phyloP scores from a whole-genome alignment of 768 basidiomycete species.

The Suillus brevipes region DNA sequence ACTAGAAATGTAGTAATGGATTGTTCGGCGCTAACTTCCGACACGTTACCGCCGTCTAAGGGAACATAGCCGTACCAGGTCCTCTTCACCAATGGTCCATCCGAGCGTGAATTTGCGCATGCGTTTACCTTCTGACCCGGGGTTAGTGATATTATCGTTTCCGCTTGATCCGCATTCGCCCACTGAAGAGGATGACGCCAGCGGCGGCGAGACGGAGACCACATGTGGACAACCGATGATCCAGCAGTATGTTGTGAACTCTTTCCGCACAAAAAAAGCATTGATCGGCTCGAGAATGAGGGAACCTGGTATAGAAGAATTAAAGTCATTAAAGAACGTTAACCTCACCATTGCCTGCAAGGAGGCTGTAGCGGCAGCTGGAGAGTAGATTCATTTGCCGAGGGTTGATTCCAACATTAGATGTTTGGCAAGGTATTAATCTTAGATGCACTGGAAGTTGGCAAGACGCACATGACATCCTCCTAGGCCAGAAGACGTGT shows the following conservation, averaged over 20 bases:
- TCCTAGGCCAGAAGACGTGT: slow-evolving; percentile 1
- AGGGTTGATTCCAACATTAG: slow-evolving; percentile 1
- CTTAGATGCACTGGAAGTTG: slow-evolving; percentile 4
- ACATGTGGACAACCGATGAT: background rate
- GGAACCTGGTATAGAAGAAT: background rate
- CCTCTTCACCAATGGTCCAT: background rate
- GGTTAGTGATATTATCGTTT: background rate
- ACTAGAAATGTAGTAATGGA: background rate
- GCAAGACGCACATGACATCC: background rate
- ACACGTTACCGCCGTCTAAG: background rate
- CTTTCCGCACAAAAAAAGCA: background rate
- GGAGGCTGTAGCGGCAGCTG: slow-evolving; percentile 6
- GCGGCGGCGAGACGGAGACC: background rate
- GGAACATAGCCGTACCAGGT: background rate
- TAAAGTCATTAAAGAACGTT: slow-evolving; percentile 2
- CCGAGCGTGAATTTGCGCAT: background rate
- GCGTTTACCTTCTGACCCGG: background rate
- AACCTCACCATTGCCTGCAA: slow-evolving; percentile 9
- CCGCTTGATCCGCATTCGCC: slow-evolving; percentile 1
- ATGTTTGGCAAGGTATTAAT: slow-evolving; percentile 5
- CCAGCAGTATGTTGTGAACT: background rate
- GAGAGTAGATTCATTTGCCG: slow-evolving; percentile 2
- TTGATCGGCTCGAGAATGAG: slow-evolving; percentile 3
- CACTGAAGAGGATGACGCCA: background rate
- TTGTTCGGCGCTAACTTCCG: background rate